Base-by-base conservation (phyloP, 2,329 filamentous ascomycete genomes). In the Neophaeococcomyces mojaviensis region DNA sequence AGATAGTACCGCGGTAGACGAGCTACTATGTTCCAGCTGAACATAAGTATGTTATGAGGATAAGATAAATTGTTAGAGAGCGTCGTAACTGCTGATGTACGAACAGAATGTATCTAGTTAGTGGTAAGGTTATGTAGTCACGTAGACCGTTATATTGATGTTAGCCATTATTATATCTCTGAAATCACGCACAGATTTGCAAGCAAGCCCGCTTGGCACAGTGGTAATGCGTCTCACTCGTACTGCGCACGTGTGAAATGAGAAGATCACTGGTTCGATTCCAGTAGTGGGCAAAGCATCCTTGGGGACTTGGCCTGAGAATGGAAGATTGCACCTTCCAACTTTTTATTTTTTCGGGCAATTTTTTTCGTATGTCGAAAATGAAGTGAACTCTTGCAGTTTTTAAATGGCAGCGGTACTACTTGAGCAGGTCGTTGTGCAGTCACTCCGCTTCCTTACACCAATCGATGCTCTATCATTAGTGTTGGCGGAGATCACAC, bases 191-290 rank as follows among this genome's bases (percentile, higher is more conserved):
- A 43, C 40, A 43, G 30, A 35, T 43, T 6, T n/a, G 12, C 9
- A 28, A 7, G 12, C 28, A 6, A 12, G 51, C 51, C 44, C 46
- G 46, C 45, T 49, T 56, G 52, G 54, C 54, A 44, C 45, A 56
- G 54, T 50, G 54, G 54, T 56, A 56, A 50, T 44, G 54, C 54
- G 54, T 55, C 35, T 56, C 54, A 56, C 54, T 56, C 54, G 54
- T 56, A 56, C 26, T 20, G n/a, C 26, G 33, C 18, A 32, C 24
- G 20, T 49, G 41, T 44, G 41, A 20, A 20, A 56, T 56, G 54
- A 56, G 37, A 54, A 56, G 54, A 55, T 55, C 54, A 47, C 34
- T 39, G 52, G 54, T 56, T 56, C 54, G 49, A 56, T 52, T 53
- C 52, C 50, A 39, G 37, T 47, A 49, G 46, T 42, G 42, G 39